Evolutionary conservation across 139 green algal species (phyloP).

Genomic region (Chlamydomonas sphaeroides): DNA sequence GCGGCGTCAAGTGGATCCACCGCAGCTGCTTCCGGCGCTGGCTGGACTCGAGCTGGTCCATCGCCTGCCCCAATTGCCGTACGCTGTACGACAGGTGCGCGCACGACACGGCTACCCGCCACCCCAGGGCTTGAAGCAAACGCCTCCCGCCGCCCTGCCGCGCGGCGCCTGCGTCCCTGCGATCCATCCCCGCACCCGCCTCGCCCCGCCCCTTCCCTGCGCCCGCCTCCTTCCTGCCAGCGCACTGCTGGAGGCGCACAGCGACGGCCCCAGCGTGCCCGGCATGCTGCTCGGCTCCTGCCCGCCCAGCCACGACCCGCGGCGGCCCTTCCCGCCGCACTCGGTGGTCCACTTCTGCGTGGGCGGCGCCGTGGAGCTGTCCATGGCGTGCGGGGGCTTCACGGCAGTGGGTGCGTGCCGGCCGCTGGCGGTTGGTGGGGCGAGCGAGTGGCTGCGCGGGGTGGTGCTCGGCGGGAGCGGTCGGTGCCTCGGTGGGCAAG

Average conservation of each 20-base stretch:
- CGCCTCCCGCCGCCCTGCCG: too few relatives aligned
- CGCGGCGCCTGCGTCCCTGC: too few relatives aligned
- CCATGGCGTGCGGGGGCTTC: slow-evolving; percentile 4
- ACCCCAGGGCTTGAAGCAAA: too few relatives aligned
- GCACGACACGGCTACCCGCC: too few relatives aligned
- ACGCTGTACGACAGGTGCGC: slow-evolving; percentile 30
- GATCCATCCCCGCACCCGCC: neutral
- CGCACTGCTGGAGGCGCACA: neutral
- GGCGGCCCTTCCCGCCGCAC: neutral
- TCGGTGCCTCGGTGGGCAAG: too few relatives aligned
- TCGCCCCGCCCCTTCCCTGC: neutral
- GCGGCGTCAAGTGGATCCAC: slow-evolving; percentile 26
- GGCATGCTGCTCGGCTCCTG: slow-evolving; percentile 8
- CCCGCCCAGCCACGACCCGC: slow-evolving; percentile 1
- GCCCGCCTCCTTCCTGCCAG: too few relatives aligned
- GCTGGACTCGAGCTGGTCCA: slow-evolving; percentile 18
- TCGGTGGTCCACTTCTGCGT: neutral
- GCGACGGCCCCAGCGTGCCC: neutral
- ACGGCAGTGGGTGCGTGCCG: neutral
- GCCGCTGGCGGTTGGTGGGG: too few relatives aligned
- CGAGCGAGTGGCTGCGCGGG: neutral
- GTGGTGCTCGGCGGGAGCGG: neutral
- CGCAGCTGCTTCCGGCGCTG: slow-evolving; percentile 5
- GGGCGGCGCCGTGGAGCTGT: neutral
- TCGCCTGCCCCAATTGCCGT: slow-evolving; percentile 26